Percentiles rank a stretch among this genome's conserved stretches.
Evolutionary conservation across 2,329 filamentous ascomycete genomes (phyloP).

Genomic region (Aspergillus fischeri): DNA sequence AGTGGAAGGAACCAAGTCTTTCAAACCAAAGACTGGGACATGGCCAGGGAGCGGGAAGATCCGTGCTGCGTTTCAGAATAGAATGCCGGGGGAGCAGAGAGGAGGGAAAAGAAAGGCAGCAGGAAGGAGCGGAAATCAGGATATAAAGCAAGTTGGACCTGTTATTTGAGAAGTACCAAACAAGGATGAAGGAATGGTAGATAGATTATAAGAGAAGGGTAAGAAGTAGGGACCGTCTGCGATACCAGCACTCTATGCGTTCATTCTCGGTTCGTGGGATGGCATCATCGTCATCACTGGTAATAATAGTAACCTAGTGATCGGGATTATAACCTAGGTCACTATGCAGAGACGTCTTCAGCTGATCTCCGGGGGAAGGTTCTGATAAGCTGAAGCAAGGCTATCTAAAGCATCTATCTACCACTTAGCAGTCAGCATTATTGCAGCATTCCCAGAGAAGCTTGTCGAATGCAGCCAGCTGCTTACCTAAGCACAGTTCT

Average conservation of each 20-base stretch:
- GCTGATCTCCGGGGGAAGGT: background rate
- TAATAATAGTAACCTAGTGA: background rate
- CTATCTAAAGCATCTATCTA: background rate
- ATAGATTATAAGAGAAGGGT: background rate
- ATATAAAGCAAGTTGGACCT: background rate
- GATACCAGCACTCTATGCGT: background rate
- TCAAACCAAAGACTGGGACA: constrained; percentile 9
- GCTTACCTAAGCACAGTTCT: background rate
- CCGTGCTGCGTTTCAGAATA: constrained; percentile 33
- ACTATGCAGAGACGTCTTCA: background rate
- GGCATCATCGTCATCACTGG: background rate
- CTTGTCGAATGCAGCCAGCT: background rate
- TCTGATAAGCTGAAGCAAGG: background rate
- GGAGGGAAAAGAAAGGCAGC: constrained; percentile 5
- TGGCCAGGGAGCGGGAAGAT: constrained; percentile 23
- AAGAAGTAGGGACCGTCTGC: background rate
- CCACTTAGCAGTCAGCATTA: background rate
- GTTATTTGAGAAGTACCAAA: background rate
- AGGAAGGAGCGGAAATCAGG: constrained; percentile 5
- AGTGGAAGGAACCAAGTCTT: background rate
- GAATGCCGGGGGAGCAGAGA: constrained; percentile 4
- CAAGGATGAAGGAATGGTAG: background rate
- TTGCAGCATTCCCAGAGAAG: background rate
- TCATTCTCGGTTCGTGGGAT: background rate
- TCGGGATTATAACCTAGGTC: background rate